A percentile compares a stretch with the other conserved stretches of the same genome.
phyloP scores from a whole-genome alignment of 495 filamentous ascomycete species.

The Tirmania nivea region DNA sequence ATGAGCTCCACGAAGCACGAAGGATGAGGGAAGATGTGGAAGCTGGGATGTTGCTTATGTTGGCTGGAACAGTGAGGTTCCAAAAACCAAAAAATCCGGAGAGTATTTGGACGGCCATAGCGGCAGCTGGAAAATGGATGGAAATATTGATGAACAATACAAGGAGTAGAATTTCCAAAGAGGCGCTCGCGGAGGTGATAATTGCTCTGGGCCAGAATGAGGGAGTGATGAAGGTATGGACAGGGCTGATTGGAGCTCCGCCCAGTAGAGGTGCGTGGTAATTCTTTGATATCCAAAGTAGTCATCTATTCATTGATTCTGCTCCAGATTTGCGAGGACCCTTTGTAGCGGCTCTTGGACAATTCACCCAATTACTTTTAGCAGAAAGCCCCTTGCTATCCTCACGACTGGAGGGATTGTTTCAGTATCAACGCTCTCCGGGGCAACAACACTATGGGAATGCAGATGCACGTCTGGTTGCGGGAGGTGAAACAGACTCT shows the following conservation, averaged over 20 bases:
- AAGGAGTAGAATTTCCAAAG: constrained; percentile 18
- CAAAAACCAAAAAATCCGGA: constrained; percentile 13
- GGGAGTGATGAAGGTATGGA: constrained; percentile 26
- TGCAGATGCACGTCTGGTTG: too few relatives aligned
- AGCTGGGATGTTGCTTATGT: constrained; percentile 12
- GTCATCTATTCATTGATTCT: too few relatives aligned
- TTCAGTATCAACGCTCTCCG: constrained; percentile 11
- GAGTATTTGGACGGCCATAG: constrained; percentile 22
- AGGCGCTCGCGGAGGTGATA: constrained; percentile 29
- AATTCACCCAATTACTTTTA: constrained; percentile 21
- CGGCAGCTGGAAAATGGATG: constrained; percentile 22
- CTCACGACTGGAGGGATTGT: constrained; percentile 17
- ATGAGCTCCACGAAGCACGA: not conserved
- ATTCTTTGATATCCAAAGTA: too few relatives aligned
- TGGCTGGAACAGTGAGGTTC: constrained; percentile 7
- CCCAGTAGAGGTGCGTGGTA: too few relatives aligned
- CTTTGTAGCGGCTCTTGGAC: not conserved
- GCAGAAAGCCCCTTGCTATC: constrained; percentile 24
- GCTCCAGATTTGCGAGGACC: not conserved
- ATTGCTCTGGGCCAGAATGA: constrained; percentile 35
- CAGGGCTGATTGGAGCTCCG: constrained; percentile 21
- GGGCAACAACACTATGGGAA: too few relatives aligned
- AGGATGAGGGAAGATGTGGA: constrained; percentile 10
- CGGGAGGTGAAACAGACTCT: too few relatives aligned
- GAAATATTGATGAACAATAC: constrained; percentile 18